Conservation (phyloP, 2,329 filamentous ascomycete genomes). For the Penicillium aurantiogriseum region DNA sequence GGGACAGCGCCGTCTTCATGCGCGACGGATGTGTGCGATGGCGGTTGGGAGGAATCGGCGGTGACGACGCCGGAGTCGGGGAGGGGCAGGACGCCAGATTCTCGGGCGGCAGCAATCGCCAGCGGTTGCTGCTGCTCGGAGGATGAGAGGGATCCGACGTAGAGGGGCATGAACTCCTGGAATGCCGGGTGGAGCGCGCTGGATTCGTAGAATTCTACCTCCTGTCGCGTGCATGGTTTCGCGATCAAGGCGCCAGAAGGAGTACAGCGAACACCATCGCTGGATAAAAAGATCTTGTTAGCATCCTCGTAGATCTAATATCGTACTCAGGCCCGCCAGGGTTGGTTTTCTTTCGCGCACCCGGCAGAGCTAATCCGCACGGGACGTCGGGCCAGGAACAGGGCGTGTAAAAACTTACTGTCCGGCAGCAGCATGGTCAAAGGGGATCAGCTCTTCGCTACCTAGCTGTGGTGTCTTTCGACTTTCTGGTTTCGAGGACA, state of each 20-base stretch:
- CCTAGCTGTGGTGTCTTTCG: constrained; percentile 37
- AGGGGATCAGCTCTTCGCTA: constrained; percentile 43
- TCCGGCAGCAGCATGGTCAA: constrained; percentile 48
- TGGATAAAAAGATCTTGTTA: constrained; percentile 40
- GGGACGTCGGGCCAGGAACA: constrained; percentile 10
- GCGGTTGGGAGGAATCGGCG: constrained; percentile 8
- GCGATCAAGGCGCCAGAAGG: constrained; percentile 81
- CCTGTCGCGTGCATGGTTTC: constrained; percentile 84
- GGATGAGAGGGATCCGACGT: constrained; percentile 76
- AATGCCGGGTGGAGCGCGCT: constrained; percentile 70
- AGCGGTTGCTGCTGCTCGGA: constrained; percentile 49
- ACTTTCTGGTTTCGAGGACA: constrained; percentile 35
- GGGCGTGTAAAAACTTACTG: constrained; percentile 43
- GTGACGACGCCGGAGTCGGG: constrained; percentile 22
- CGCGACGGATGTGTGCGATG: constrained; percentile 27
- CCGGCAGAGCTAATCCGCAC: not conserved
- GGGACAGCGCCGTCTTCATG: constrained; percentile 18
- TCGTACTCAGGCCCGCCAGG: no score
- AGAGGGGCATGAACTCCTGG: constrained; percentile 77
- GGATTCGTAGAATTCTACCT: constrained; percentile 87
- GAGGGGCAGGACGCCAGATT: constrained; percentile 40
- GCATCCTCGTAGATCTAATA: not conserved
- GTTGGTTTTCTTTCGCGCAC: not conserved
- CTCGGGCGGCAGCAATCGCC: constrained; percentile 50
- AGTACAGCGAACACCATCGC: constrained; percentile 87